Base-by-base conservation (phyloP, 306 rosid genomes). In the Casuarina cunninghamiana region DNA sequence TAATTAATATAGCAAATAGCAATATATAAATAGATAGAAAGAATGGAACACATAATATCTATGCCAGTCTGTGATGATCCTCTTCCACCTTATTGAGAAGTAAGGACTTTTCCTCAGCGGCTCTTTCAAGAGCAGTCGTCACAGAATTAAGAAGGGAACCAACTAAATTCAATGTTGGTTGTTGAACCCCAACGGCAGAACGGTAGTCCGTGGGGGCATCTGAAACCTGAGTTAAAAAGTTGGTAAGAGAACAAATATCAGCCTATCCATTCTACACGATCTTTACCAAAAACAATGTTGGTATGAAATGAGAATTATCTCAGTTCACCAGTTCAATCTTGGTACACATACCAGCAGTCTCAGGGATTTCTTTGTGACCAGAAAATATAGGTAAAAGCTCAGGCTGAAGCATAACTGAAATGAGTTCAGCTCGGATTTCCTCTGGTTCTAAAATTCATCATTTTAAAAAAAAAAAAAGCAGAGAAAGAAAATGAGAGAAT, bases 401-500 rank as follows among this genome's bases (percentile, higher is more conserved):
- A 95, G 88, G 83, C 92, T 91, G 93, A 87, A 92, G 93, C 96
- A 91, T 82, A 95, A 78, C 46, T 70, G 89, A 82, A 88, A 91
- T 72, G 77, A 77, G 77, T 87, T 88, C 26, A 92, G 89, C 81
- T 90, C 95, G 81, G 92, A 84, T 73, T 83, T 91, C 87, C 91
- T 89, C 82, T 82, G 89, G 78, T 81, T 92, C 98, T 95, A 93
- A 77, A 74, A 79, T 73, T 75, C 21, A 53, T 65, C 54, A 46
- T 63, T 26, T 26, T 0, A 26, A 26, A 26, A 26, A 26, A 26
- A 76, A 68, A 81, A 35, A 55, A 50, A 58, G 68, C 55, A 35
- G 58, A 35, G 4, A 46, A 2, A 6, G 41, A 71, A 70, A 46
- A 45, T n/a, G 73, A 62, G 19, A 75, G 53, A 44, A 57, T 10